Conservation (phyloP, 441 rosid species). For the Eruca vesicaria region DNA sequence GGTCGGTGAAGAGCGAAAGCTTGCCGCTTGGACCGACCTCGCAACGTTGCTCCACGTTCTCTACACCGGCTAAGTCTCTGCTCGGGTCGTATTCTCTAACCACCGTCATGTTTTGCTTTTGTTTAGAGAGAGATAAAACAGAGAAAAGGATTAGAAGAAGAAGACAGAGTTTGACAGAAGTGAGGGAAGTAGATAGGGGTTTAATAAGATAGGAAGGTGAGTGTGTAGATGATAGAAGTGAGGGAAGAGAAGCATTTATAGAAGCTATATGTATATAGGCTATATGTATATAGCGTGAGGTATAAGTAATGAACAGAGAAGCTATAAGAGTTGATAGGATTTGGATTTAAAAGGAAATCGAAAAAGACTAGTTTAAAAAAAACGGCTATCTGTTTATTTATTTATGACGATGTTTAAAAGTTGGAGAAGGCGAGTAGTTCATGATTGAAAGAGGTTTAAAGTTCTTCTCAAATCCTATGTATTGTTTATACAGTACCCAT, state of each 20-base stretch:
- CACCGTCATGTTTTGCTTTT: constrained; percentile 18
- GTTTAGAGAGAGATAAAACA: constrained; percentile 13
- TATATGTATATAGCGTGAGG: constrained; percentile 36
- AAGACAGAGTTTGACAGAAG: neutral
- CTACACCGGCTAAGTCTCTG: constrained; percentile 59
- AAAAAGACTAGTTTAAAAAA: neutral
- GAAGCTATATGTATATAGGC: constrained; percentile 20
- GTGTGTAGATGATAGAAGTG: constrained; percentile 1
- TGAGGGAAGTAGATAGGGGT: constrained; percentile 7
- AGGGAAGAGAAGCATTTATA: constrained; percentile 29
- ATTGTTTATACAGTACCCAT: constrained; percentile 1
- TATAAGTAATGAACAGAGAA: constrained; percentile 38
- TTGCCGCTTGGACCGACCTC: constrained; percentile 95
- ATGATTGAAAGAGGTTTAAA: constrained; percentile 35
- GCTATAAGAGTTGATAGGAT: constrained; percentile 28
- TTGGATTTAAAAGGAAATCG: constrained; percentile 24
- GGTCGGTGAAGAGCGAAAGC: constrained; percentile 93
- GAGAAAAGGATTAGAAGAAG: neutral
- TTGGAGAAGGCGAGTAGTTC: constrained; percentile 34
- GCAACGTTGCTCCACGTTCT: constrained; percentile 78
- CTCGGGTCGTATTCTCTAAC: constrained; percentile 71
- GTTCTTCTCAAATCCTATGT: constrained; percentile 22
- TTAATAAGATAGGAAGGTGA: constrained; percentile 17
- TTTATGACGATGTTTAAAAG: constrained; percentile 32
- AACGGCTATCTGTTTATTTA: neutral